Percentiles rank a stretch among this genome's conserved stretches.
Evolutionary conservation across 83 land plant genomes (phyloP).

Genomic region (Larix sibirica): DNA sequence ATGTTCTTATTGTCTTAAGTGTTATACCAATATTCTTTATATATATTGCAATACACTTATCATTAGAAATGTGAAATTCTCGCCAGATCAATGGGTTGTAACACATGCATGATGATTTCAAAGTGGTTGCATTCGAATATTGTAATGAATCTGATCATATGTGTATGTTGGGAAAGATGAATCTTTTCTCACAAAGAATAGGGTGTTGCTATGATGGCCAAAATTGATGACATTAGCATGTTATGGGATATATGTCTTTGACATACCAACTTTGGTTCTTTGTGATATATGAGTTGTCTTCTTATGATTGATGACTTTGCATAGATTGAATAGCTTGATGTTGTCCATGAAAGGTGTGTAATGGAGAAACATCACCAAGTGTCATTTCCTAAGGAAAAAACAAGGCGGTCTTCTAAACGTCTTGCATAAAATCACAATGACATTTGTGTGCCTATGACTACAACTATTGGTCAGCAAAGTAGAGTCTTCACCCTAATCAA

Average conservation of each 20-base stretch:
- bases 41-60: background rate
- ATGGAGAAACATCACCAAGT: too few species aligned
- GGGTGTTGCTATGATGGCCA: background rate
- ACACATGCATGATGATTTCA: background rate
- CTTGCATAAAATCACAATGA: too few species aligned
- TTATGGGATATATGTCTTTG: background rate
- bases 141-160: background rate
- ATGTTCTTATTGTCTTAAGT: background rate
- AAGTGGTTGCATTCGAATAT: background rate
- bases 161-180: background rate
- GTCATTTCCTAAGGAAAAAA: too few species aligned
- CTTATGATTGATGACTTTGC: background rate
- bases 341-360: too few species aligned
- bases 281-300: background rate
- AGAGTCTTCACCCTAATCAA: too few species aligned
- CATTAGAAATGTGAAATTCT: background rate
- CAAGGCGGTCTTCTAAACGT: too few species aligned
- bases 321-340: too few species aligned
- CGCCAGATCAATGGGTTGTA: background rate
- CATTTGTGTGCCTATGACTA: too few species aligned
- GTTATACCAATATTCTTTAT: background rate
- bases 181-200: background rate
- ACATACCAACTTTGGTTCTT: background rate
- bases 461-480: too few species aligned
- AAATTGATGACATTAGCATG: background rate